These are phyloP conservation scores for Hanseniaspora lachancei DNA, from an alignment of 805 yeast species.

Conservation along the genomic window DNA sequence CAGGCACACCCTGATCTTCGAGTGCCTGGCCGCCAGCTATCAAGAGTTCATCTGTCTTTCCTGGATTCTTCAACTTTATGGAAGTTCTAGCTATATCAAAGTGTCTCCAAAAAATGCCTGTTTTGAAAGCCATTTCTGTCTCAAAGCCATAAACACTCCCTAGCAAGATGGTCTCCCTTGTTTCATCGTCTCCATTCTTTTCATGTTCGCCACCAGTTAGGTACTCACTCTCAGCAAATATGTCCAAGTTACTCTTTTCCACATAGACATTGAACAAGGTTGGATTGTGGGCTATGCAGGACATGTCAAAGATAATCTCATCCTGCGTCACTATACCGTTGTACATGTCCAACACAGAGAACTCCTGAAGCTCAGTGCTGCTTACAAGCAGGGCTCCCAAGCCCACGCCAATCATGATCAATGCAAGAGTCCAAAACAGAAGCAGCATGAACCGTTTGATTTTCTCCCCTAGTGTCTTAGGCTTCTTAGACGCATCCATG, in stretches of 20 bases:
- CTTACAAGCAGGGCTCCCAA: constrained; percentile 78
- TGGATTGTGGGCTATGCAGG: constrained; percentile 72
- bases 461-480: constrained; percentile 23
- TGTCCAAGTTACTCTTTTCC: constrained; percentile 58
- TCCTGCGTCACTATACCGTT: constrained; percentile 71
- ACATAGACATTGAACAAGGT: constrained; percentile 62
- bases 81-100: constrained; percentile 50
- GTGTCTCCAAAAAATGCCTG: constrained; percentile 60
- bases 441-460: constrained; percentile 28
- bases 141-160: constrained; percentile 60
- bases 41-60: constrained; percentile 17
- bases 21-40: not conserved
- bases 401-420: constrained; percentile 62
- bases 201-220: constrained; percentile 14
- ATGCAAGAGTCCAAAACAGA: constrained; percentile 29
- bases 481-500: constrained; percentile 16
- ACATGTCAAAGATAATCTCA: constrained; percentile 68
- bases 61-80: constrained; percentile 57
- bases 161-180: constrained; percentile 53
- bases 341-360: constrained; percentile 46
- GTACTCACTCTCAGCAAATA: constrained; percentile 49
- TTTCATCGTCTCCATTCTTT: constrained; percentile 17
- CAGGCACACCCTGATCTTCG: not conserved
- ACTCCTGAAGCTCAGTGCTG: constrained; percentile 63
- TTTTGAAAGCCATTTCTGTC: constrained; percentile 58